Conservation (phyloP, 495 filamentous ascomycete genomes). For the Trichoderma reesei region DNA sequence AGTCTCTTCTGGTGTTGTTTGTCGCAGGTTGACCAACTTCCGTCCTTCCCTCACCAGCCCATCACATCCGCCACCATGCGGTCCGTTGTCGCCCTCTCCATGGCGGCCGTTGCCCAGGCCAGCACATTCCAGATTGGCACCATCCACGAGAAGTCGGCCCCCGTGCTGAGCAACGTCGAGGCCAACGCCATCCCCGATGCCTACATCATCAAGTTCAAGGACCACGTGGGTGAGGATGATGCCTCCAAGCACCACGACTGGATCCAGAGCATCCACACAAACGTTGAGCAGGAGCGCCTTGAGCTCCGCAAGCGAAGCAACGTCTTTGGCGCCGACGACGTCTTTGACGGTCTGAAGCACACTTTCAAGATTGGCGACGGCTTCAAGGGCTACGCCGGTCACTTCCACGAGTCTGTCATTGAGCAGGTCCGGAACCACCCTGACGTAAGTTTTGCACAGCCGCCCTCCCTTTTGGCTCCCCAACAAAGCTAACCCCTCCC, state of each 20-base stretch:
- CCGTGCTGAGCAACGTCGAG: constrained; percentile 71
- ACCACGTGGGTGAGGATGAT: constrained; percentile 62
- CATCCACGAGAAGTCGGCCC: constrained; percentile 78
- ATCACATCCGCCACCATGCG: constrained; percentile 52
- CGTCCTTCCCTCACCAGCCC: constrained; percentile 12
- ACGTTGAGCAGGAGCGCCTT: constrained; percentile 47
- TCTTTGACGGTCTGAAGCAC: constrained; percentile 83
- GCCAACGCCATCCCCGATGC: constrained; percentile 72
- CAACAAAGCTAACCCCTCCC: constrained; percentile 16
- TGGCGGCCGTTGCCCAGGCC: constrained; percentile 59
- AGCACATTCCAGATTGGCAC: constrained; percentile 65
- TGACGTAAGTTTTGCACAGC: constrained; percentile 63
- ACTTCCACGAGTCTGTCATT: constrained; percentile 88
- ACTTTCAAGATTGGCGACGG: constrained; percentile 76
- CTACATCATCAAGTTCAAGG: constrained; percentile 98
- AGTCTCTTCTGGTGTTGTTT: constrained; percentile 15
- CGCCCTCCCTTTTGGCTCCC: neutral
- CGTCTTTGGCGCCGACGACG: constrained; percentile 36
- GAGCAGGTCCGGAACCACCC: constrained; percentile 92
- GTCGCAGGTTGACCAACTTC: constrained; percentile 37
- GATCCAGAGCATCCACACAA: constrained; percentile 74
- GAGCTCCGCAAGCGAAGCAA: constrained; percentile 86
- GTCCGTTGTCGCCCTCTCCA: constrained; percentile 54
- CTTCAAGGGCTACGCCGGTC: constrained; percentile 85
- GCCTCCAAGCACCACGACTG: constrained; percentile 76